phyloP scores from a whole-genome alignment of 768 basidiomycete species.

The Baorangia bicolor region DNA sequence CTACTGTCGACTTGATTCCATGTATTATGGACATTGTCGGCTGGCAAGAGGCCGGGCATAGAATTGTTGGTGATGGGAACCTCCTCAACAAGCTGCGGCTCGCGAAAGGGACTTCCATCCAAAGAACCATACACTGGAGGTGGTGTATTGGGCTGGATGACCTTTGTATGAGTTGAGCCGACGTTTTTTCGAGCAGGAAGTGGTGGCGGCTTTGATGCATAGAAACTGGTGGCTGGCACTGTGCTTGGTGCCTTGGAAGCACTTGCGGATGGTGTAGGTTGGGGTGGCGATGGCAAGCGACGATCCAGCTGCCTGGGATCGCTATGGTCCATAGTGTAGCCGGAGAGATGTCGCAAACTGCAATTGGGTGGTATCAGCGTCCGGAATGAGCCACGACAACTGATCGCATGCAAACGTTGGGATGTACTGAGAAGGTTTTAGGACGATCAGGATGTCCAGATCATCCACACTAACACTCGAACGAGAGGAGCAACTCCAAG shows the following conservation, averaged over 20 bases:
- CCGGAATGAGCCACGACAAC: not conserved
- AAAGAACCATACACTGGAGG: conserved; percentile 27
- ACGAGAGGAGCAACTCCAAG: conserved; percentile 1
- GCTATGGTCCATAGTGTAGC: conserved; percentile 44
- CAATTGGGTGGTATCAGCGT: conserved; percentile 9
- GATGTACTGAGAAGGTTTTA: not conserved
- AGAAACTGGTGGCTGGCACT: conserved; percentile 29
- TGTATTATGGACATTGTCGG: conserved; percentile 25
- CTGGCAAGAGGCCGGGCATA: conserved; percentile 39
- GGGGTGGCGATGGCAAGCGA: conserved; percentile 39
- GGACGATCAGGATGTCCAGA: conserved; percentile 19
- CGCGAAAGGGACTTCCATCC: conserved; percentile 41
- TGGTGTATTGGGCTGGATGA: conserved; percentile 28
- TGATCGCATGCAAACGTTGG: conserved; percentile 4
- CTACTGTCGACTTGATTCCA: conserved; percentile 16
- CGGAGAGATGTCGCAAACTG: conserved; percentile 2
- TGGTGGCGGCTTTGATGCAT: conserved; percentile 35
- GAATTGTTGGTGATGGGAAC: conserved; percentile 37
- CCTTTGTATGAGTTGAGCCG: conserved; percentile 40
- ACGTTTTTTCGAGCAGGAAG: conserved; percentile 33
- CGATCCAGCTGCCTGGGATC: conserved; percentile 40
- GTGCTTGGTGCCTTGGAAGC: conserved; percentile 28
- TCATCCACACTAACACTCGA: conserved; percentile 8
- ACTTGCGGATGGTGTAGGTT: conserved; percentile 39
- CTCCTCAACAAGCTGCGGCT: conserved; percentile 55